These are phyloP conservation scores for Fraxinus nigra DNA, from an alignment of 305 asterid species.

Conservation along the genomic window DNA sequence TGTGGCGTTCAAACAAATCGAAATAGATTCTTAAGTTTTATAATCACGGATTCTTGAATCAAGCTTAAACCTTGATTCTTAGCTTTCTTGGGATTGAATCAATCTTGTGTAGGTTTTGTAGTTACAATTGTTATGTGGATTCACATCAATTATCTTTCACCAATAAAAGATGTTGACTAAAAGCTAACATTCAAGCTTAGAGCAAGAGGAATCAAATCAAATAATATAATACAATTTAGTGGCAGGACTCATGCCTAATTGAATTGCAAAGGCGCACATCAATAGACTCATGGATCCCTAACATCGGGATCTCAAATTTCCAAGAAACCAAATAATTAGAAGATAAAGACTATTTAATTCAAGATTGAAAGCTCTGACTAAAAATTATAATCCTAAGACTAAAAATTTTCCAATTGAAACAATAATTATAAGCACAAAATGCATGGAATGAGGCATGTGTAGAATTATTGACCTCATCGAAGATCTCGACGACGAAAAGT, in stretches of 20 bases:
- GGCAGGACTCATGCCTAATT: background rate
- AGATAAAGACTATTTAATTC: background rate
- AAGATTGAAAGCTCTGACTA: background rate
- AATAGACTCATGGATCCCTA: background rate
- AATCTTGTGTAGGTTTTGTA: too few species aligned
- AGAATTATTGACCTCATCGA: too few species aligned
- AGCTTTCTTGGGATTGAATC: too few species aligned
- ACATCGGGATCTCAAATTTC: background rate
- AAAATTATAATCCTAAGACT: background rate
- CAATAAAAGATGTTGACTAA: too few species aligned
- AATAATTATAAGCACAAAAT: background rate
- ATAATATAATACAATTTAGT: background rate
- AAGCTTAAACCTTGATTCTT: too few species aligned
- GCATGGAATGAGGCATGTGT: too few species aligned
- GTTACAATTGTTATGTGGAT: too few species aligned
- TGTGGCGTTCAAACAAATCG: too few species aligned
- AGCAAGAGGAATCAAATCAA: background rate
- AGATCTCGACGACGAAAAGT: background rate
- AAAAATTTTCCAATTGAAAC: background rate
- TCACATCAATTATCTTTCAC: background rate
- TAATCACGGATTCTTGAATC: too few species aligned
- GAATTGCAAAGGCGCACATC: background rate
- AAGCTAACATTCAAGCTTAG: background rate
- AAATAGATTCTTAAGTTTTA: too few species aligned
- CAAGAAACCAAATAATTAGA: background rate